Base-by-base conservation (phyloP, 2,329 filamentous ascomycete genomes). In the Chrysoporthe cubensis region DNA sequence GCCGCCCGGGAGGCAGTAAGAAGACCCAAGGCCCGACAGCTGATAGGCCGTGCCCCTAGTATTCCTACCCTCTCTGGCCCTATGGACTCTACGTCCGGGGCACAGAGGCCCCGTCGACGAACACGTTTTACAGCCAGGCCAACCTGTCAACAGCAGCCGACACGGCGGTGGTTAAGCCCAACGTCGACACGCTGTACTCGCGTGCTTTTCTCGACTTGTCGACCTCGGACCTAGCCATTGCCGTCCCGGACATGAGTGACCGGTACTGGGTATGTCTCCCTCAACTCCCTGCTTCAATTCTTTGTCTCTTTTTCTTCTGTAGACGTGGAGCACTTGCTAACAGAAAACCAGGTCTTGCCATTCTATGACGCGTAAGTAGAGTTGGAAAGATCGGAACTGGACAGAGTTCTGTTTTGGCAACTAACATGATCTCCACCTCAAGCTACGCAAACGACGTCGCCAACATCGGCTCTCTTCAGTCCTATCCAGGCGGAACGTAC, bases 171-270 rank as follows among this genome's bases (percentile, higher is more conserved):
- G 72, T 73, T 7, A 66, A 66, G 37, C 75, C 75, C 3, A 76
- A 76, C 66, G 71, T 75, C 18, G 75, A 76, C 64, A 76, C 75
- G 5, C 43, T 76, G 8, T 76, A 76, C 58, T 73, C 75, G 6
- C 40, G 40, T 16, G 65, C 69, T 11, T 65, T 73, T 11, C 57
- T 72, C 34, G 76, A 77, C 63, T 58, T 78, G 26, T 75, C 75
- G 3, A 60, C 69, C 2, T 44, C 64, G 16, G 72, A 77, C 62
- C 21, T 78, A 3, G 66, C 69, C 34, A 50, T 77, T 13, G 68
- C 72, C 3, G 62, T 76, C 21, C 74, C 76, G 0, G 67, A 71
- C 4, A 71, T 75, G 21, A 59, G 52, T 21, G 71, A 73, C 60
- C 70, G 75, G n/a, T 75, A 72, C 65, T 77, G 68, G 66, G 69